These are phyloP conservation scores for Picochlorum sp. DNA, from an alignment of 139 green algal genomes.

Conservation along the genomic window DNA sequence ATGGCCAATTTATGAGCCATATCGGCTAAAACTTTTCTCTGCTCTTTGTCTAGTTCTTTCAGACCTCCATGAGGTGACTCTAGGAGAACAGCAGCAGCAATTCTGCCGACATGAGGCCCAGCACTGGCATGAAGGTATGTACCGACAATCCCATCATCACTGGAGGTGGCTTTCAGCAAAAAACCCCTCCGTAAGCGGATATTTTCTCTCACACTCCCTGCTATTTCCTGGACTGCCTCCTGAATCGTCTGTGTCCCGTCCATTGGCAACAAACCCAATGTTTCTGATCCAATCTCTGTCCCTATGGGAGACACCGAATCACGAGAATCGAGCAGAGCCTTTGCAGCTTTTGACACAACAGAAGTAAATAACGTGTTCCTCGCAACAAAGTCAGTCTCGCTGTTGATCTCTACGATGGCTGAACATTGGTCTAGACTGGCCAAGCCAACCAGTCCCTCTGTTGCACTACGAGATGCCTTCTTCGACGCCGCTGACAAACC, in stretches of 20 bases:
- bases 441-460: slow-evolving; percentile 79
- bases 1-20: slow-evolving; percentile 49
- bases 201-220: slow-evolving; percentile 68
- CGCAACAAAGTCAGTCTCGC: slow-evolving; percentile 92
- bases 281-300: neutral
- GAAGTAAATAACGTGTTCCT: slow-evolving; percentile 68
- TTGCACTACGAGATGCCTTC: slow-evolving; percentile 69
- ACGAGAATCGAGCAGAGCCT: slow-evolving; percentile 34
- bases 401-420: slow-evolving; percentile 70
- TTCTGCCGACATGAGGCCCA: slow-evolving; percentile 42
- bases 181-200: slow-evolving; percentile 61
- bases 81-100: slow-evolving; percentile 39
- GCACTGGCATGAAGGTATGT: slow-evolving; percentile 55
- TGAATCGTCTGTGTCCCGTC: slow-evolving; percentile 12
- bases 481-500: slow-evolving; percentile 79
- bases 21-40: slow-evolving; percentile 7
- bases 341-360: slow-evolving; percentile 53
- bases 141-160: slow-evolving; percentile 32
- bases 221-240: slow-evolving; percentile 49
- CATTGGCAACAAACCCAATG: slow-evolving; percentile 9
- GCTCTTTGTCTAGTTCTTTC: neutral
- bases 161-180: slow-evolving; percentile 10
- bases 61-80: neutral
- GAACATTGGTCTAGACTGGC: slow-evolving; percentile 13
- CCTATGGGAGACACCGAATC: no score